Percentiles rank a stretch among this genome's conserved stretches.
These are phyloP conservation scores for Hondaea fermentalgiana DNA, from an alignment of 108 stramenopile species.

Conservation along the genomic window DNA sequence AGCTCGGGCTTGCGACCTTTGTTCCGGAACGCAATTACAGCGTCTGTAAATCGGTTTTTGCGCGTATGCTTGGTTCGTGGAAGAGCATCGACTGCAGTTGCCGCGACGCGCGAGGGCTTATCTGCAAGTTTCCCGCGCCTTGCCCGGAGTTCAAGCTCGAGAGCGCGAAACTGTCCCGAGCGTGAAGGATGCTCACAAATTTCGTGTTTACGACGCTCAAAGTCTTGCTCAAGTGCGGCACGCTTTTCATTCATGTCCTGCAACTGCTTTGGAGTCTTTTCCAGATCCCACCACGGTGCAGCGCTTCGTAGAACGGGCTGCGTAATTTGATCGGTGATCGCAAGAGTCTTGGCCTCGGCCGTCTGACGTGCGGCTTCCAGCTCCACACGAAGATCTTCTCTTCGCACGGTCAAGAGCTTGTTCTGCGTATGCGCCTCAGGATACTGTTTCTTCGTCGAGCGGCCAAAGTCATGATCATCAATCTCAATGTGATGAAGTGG, in stretches of 20 bases:
- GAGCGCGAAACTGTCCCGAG: neutral
- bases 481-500: neutral
- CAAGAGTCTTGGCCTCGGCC: neutral
- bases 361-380: neutral
- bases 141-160: neutral
- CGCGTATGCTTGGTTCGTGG: neutral
- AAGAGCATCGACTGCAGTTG: too few species aligned
- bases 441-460: neutral
- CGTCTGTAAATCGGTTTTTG: neutral
- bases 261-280: neutral
- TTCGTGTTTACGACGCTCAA: neutral
- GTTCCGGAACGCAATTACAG: neutral
- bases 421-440: neutral
- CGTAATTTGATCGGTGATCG: neutral
- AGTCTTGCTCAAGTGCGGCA: neutral
- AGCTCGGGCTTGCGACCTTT: neutral
- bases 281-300: slow-evolving; percentile 3
- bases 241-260: neutral
- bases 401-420: neutral
- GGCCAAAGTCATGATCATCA: neutral
- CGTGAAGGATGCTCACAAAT: neutral
- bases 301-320: neutral
- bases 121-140: neutral
- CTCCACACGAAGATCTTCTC: neutral
- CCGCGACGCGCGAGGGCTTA: neutral